These are phyloP conservation scores for Acer campestre DNA, from an alignment of 345 rosid species.

Conservation along the genomic window DNA sequence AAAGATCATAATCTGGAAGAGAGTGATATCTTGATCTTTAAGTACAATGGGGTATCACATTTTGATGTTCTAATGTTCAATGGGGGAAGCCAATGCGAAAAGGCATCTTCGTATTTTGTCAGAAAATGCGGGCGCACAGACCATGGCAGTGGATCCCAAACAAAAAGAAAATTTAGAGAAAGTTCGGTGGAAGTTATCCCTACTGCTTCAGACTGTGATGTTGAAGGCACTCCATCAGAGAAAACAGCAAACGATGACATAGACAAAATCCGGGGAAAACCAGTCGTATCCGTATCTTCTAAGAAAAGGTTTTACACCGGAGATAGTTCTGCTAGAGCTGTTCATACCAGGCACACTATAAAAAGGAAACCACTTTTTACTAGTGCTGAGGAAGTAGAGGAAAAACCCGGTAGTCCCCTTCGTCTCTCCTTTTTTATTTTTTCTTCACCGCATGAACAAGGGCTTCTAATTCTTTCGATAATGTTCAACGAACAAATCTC, in stretches of 20 bases:
- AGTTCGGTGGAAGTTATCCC: conserved; percentile 27
- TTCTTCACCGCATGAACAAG: background rate
- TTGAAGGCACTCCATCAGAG: conserved; percentile 28
- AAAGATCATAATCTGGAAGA: conserved; percentile 52
- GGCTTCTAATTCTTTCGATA: background rate
- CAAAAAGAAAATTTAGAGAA: conserved; percentile 29
- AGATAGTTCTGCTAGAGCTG: conserved; percentile 3
- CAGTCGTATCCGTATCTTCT: conserved; percentile 10
- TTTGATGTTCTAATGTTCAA: conserved; percentile 73
- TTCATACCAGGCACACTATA: conserved; percentile 8
- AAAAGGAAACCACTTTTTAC: conserved; percentile 17
- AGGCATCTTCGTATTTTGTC: conserved; percentile 60
- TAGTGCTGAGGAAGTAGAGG: conserved; percentile 21
- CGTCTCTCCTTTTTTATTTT: background rate
- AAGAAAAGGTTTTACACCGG: conserved; percentile 19
- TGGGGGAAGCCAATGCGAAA: conserved; percentile 65
- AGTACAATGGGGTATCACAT: conserved; percentile 61
- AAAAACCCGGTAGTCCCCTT: conserved; percentile 33
- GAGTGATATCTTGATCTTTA: conserved; percentile 71
- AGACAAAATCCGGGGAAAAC: conserved; percentile 7
- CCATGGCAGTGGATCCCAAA: conserved; percentile 28
- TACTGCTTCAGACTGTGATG: conserved; percentile 19
- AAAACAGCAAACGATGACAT: conserved; percentile 15
- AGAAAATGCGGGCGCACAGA: conserved; percentile 45
- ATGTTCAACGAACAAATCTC: background rate